phyloP scores from a whole-genome alignment of 306 rosid genomes.

The Fragaria nilgerrensis region DNA sequence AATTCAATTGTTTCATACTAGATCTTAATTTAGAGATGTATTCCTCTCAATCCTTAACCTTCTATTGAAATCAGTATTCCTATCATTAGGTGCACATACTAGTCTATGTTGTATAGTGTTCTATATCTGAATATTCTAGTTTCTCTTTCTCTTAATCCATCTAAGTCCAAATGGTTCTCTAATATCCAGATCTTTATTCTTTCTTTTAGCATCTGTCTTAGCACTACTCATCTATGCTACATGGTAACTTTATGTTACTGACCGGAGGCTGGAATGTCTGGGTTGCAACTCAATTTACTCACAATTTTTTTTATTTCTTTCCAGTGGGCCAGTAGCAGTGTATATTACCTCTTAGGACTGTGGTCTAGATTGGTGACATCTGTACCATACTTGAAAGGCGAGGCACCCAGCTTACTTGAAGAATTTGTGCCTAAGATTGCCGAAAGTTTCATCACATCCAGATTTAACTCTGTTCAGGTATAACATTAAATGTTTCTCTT shows the following conservation, averaged over 20 bases:
- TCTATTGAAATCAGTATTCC: not conserved
- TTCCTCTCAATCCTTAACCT: not conserved
- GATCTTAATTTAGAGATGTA: not conserved
- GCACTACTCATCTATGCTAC: not conserved
- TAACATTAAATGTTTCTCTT: conserved; percentile 26
- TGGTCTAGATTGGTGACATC: conserved; percentile 99
- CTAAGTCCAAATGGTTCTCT: not conserved
- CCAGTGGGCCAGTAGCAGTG: conserved; percentile 99
- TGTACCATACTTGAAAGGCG: conserved; percentile 98
- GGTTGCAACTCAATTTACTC: conserved; percentile 32
- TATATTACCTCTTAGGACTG: conserved; percentile 90
- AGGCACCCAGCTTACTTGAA: conserved; percentile 95
- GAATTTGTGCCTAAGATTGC: conserved; percentile 98
- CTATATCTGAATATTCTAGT: not conserved
- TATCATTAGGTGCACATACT: not conserved
- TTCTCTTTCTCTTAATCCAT: not conserved
- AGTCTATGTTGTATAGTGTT: not conserved
- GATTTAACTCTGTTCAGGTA: conserved; percentile 97
- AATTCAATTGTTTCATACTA: not conserved
- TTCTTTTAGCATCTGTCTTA: not conserved
- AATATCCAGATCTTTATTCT: not conserved
- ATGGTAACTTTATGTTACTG: not conserved
- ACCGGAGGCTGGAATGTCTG: not conserved
- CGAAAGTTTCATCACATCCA: conserved; percentile 90
- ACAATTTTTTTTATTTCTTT: conserved; percentile 33